Evolutionary conservation across 441 rosid genomes (phyloP).

Genomic region (Corymbia citriodora): DNA sequence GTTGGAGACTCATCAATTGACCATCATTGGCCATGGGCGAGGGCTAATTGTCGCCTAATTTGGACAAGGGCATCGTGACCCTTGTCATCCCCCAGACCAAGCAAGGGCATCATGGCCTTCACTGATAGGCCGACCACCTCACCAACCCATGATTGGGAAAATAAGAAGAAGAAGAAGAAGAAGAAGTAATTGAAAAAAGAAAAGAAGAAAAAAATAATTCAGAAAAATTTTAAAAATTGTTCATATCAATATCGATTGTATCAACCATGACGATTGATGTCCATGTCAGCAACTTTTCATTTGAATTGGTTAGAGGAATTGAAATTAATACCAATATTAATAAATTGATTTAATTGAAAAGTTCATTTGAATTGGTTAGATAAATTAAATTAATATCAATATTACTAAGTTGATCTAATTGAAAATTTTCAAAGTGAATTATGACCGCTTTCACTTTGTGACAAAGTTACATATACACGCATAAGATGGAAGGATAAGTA

Average conservation of each 20-base stretch:
- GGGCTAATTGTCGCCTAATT: not conserved
- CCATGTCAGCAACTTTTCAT: not conserved
- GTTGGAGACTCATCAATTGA: too few relatives aligned
- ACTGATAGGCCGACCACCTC: too few relatives aligned
- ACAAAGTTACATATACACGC: not conserved
- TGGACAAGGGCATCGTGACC: not conserved
- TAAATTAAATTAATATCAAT: too few relatives aligned
- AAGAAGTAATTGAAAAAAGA: rapidly evolving
- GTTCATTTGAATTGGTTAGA: too few relatives aligned
- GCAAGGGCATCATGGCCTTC: not conserved
- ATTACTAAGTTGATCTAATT: too few relatives aligned
- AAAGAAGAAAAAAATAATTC: too few relatives aligned
- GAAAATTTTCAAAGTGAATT: too few relatives aligned
- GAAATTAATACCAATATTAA: too few relatives aligned
- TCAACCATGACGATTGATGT: rapidly evolving
- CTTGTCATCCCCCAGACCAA: rapidly evolving
- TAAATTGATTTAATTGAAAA: too few relatives aligned
- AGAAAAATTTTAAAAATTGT: too few relatives aligned
- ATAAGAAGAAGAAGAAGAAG: rapidly evolving
- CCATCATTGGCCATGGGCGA: too few relatives aligned
- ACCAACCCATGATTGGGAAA: rapidly evolving
- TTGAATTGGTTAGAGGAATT: rapidly evolving
- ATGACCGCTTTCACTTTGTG: too few relatives aligned
- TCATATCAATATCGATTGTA: rapidly evolving
- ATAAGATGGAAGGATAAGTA: not conserved